These are phyloP conservation scores for Rhizophlyctis rosea DNA, from an alignment of 192 early-diverging fungal species.

Conservation along the genomic window DNA sequence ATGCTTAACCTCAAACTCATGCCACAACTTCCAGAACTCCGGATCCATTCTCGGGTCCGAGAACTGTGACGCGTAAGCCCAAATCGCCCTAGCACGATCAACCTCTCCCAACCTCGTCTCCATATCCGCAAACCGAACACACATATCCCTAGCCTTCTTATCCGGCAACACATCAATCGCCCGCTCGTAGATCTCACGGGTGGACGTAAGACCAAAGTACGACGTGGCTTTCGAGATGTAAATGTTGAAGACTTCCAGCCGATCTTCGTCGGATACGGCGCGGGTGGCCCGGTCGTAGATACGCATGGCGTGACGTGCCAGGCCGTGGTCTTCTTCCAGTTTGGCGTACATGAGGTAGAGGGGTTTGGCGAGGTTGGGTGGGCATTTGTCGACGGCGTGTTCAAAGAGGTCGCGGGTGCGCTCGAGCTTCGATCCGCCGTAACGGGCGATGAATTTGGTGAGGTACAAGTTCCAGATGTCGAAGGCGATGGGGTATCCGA, in stretches of 20 bases:
- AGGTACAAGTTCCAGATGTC: slow-evolving; percentile 98
- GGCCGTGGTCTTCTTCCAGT: slow-evolving; percentile 88
- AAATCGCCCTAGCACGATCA: slow-evolving; percentile 88
- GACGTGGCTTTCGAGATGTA: slow-evolving; percentile 87
- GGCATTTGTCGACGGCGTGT: slow-evolving; percentile 83
- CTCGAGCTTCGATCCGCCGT: slow-evolving; percentile 84
- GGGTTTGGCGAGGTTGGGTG: slow-evolving; percentile 79
- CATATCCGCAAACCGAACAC: slow-evolving; percentile 77
- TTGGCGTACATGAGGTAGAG: slow-evolving; percentile 88
- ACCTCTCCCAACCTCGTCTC: slow-evolving; percentile 92
- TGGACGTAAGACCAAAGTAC: slow-evolving; percentile 80
- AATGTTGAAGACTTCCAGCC: slow-evolving; percentile 77
- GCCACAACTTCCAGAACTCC: slow-evolving; percentile 87
- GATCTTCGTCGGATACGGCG: slow-evolving; percentile 71
- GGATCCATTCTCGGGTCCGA: slow-evolving; percentile 76
- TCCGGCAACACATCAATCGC: slow-evolving; percentile 87
- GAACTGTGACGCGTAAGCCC: slow-evolving; percentile 81
- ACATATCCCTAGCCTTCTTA: slow-evolving; percentile 70
- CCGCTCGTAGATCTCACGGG: slow-evolving; percentile 90
- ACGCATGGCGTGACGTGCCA: slow-evolving; percentile 86
- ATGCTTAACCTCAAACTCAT: slow-evolving; percentile 94
- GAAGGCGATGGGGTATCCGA: slow-evolving; percentile 94
- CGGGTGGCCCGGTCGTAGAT: slow-evolving; percentile 90
- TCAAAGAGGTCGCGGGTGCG: slow-evolving; percentile 93
- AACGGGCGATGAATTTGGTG: slow-evolving; percentile 77